Evolutionary conservation across 305 asterid genomes (phyloP), one percentile per base, ranked within the genome.

Genomic region (Fraxinus albicans): DNA sequence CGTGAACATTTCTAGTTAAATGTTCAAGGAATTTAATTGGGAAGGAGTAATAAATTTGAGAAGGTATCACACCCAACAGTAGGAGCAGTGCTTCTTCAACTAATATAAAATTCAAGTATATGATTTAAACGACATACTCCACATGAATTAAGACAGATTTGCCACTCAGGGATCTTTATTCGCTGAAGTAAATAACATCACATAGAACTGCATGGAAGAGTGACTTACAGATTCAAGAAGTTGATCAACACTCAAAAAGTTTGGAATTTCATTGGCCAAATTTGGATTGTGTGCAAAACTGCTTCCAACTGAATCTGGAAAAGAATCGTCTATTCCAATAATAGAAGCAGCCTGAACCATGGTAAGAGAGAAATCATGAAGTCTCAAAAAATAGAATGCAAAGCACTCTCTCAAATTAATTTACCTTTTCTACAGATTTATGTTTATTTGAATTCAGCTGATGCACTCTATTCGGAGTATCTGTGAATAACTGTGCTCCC

Each of bases 181-280:
- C 2, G 75, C 75, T 69, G 10, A 69, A 69, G 75, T 27, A 31
- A 69, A 69, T 69, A 69, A 29, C 38, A 69, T 69, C 23, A 69
- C 21, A 69, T 69, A 29, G 75, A 69, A 29, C 75, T 29, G 34
- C 75, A 69, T 73, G 36, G 76, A 27, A 67, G 55, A 82, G 42
- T 47, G 77, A 90, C 98, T 88, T 89, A 94, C 98, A 33, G 96
- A 92, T 87, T 93, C 96, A 58, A 94, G 91, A 81, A 94, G 96
- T 85, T 94, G 96, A 80, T 93, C 91, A 21, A 91, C 96, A 2
- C 92, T 93, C 81, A 94, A 85, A 81, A 93, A 91, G 83, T 85
- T 87, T 65, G 97, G 91, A 76, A 85, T 80, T 78, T 93, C 94
- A 2, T 83, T 74, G 47, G 89, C 87, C 83, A 87, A 63, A 63